phyloP scores from a whole-genome alignment of 805 yeast genomes.

The Ogataea ramenticola region DNA sequence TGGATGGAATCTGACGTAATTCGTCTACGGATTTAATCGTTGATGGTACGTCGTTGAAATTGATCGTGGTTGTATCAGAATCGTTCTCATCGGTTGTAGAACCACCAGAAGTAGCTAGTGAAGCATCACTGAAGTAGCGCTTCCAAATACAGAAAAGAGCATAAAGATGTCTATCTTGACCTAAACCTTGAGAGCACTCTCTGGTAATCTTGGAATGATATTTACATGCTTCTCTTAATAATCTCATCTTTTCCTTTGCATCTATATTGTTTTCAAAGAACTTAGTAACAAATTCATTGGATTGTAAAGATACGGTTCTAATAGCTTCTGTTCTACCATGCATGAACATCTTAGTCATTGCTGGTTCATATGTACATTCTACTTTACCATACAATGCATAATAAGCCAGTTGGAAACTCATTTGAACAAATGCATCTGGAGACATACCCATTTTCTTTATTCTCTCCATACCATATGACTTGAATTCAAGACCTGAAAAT shows the following conservation, averaged over 20 bases:
- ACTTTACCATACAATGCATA: conserved; percentile 89
- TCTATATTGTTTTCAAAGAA: conserved; percentile 64
- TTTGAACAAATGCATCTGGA: conserved; percentile 92
- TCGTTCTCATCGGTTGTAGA: conserved; percentile 17
- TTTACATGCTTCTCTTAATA: conserved; percentile 61
- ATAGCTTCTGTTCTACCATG: conserved; percentile 94
- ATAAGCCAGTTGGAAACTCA: conserved; percentile 90
- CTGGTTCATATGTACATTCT: conserved; percentile 93
- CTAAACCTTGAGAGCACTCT: conserved; percentile 66
- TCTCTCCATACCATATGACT: conserved; percentile 61
- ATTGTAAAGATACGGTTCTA: conserved; percentile 74
- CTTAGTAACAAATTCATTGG: conserved; percentile 75
- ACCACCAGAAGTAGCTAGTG: conserved; percentile 5
- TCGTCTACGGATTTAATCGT: conserved; percentile 15
- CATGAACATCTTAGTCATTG: conserved; percentile 82
- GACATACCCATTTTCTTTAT: conserved; percentile 82
- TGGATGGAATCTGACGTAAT: conserved; percentile 49
- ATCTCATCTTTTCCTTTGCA: conserved; percentile 49
- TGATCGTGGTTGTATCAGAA: conserved; percentile 25
- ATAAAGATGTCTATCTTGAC: conserved; percentile 89
- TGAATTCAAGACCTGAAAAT: conserved; percentile 72
- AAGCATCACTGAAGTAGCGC: conserved; percentile 35
- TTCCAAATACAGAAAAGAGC: conserved; percentile 88
- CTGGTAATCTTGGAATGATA: conserved; percentile 63
- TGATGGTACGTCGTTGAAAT: conserved; percentile 17